These are phyloP conservation scores for Priceomyces carsonii DNA, from an alignment of 805 yeast species.

Conservation along the genomic window DNA sequence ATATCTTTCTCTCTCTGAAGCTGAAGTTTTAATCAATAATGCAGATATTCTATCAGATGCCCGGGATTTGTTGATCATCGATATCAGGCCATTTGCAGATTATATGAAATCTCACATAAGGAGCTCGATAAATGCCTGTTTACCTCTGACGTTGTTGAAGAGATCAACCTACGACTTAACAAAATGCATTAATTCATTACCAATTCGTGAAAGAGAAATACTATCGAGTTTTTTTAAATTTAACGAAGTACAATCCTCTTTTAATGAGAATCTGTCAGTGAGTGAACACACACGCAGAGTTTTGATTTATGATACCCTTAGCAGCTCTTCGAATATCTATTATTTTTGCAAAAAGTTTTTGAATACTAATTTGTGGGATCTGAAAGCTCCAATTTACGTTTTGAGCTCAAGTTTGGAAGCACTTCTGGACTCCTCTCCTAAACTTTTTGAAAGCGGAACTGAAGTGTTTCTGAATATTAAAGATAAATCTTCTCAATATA, in stretches of 20 bases:
- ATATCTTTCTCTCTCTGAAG: slow-evolving; percentile 15
- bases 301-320: slow-evolving; percentile 47
- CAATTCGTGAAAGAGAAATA: slow-evolving; percentile 48
- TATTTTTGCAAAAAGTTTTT: slow-evolving; percentile 52
- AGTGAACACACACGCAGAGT: too few species aligned
- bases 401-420: slow-evolving; percentile 43
- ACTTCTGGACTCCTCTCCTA: slow-evolving; percentile 25
- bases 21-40: slow-evolving; percentile 13
- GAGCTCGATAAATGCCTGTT: slow-evolving; percentile 71
- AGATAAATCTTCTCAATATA: too few species aligned
- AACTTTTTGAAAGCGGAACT: slow-evolving; percentile 22
- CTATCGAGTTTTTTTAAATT: slow-evolving; percentile 35
- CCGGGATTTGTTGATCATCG: slow-evolving; percentile 50
- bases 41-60: slow-evolving; percentile 6
- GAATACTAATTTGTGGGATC: slow-evolving; percentile 15
- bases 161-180: slow-evolving; percentile 69
- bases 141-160: slow-evolving; percentile 86
- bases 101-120: slow-evolving; percentile 58
- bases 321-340: slow-evolving; percentile 40
- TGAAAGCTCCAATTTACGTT: slow-evolving; percentile 27
- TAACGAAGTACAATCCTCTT: slow-evolving; percentile 11
- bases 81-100: slow-evolving; percentile 80
- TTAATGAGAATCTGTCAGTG: too few species aligned
- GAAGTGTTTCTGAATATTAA: too few species aligned
- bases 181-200: slow-evolving; percentile 62